Evolutionary conservation across 2,329 filamentous ascomycete genomes (phyloP).

Genomic region (Endocalyx cinctus): DNA sequence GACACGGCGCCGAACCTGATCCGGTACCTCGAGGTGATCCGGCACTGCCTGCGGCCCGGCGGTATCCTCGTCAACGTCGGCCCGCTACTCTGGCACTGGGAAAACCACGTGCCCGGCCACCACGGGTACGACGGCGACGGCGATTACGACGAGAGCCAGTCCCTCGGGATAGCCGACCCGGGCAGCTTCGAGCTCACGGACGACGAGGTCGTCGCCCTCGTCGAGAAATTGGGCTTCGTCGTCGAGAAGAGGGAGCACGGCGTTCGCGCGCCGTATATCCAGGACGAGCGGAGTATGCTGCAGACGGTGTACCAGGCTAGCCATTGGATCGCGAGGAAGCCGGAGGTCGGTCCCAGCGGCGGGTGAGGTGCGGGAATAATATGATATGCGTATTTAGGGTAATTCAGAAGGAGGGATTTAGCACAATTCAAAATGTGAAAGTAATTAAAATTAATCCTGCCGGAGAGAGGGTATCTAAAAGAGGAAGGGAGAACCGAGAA

Average conservation of each 20-base stretch:
- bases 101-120: conserved; percentile 62
- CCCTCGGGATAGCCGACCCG: conserved; percentile 75
- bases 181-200: conserved; percentile 87
- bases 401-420: no score
- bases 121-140: conserved; percentile 49
- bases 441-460: no score
- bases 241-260: conserved; percentile 59
- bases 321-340: conserved; percentile 82
- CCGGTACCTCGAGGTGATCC: conserved; percentile 80
- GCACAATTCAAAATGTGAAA: no score
- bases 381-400: no score
- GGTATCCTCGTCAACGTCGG: conserved; percentile 88
- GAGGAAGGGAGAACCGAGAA: no score
- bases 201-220: conserved; percentile 76
- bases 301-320: conserved; percentile 75
- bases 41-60: conserved; percentile 68
- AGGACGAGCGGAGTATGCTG: conserved; percentile 80
- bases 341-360: no score
- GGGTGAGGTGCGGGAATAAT: no score
- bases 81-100: conserved; percentile 93
- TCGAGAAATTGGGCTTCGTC: conserved; percentile 71
- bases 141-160: conserved; percentile 43
- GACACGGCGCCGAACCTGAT: conserved; percentile 94
- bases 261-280: conserved; percentile 78
- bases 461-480: no score